Percentiles rank a stretch among this genome's conserved stretches.
phyloP scores from a whole-genome alignment of 2,329 filamentous ascomycete species.

The Colletotrichum lupini region DNA sequence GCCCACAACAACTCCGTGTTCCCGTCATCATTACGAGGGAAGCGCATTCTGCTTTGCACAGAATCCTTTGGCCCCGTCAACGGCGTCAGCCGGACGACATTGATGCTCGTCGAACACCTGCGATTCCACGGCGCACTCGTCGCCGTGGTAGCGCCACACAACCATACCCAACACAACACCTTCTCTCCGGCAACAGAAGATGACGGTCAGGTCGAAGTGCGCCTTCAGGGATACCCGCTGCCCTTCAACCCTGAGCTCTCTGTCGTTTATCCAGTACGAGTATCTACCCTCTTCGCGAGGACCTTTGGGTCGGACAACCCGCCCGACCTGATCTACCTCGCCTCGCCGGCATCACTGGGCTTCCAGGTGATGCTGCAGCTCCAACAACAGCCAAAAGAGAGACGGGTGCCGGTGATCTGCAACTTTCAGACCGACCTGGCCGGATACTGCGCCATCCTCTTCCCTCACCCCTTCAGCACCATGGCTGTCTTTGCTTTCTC shows the following conservation, averaged over 20 bases:
- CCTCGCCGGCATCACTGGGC: constrained; percentile 75
- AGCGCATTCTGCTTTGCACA: constrained; percentile 74
- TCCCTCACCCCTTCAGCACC: constrained; percentile 69
- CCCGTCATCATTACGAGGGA: constrained; percentile 63
- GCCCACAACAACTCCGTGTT: constrained; percentile 56
- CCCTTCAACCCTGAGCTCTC: constrained; percentile 79
- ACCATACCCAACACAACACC: constrained; percentile 64
- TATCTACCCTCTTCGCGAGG: constrained; percentile 68
- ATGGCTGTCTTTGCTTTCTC: constrained; percentile 72
- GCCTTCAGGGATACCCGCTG: constrained; percentile 72
- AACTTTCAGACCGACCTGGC: constrained; percentile 80
- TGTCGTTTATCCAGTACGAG: constrained; percentile 75
- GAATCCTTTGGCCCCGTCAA: constrained; percentile 80
- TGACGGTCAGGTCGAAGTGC: constrained; percentile 58
- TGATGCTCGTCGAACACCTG: constrained; percentile 76
- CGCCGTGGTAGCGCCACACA: constrained; percentile 73
- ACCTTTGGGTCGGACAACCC: constrained; percentile 63
- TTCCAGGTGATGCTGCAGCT: constrained; percentile 79
- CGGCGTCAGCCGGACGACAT: constrained; percentile 77
- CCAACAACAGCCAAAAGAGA: constrained; percentile 64
- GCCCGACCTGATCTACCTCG: constrained; percentile 77
- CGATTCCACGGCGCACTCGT: constrained; percentile 72
- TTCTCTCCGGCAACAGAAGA: constrained; percentile 55
- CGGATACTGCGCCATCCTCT: constrained; percentile 76
- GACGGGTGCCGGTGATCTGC: constrained; percentile 69